Conservation (phyloP, 257 asterid genomes). For the Parsonsia alboflavescens region DNA sequence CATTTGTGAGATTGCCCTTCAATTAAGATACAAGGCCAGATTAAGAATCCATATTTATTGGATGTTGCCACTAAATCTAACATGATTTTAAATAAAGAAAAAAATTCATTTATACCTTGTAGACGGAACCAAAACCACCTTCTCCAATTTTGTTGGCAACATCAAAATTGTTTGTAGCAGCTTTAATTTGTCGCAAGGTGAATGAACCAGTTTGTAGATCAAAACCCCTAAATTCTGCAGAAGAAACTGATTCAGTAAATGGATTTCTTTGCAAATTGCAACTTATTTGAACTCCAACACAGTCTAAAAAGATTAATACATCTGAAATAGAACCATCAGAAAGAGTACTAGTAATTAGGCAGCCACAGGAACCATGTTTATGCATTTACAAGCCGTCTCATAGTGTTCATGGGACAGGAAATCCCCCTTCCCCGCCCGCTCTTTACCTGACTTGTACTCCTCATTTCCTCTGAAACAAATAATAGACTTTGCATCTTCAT, state of each 20-base stretch:
- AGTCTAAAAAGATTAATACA: too few relatives aligned
- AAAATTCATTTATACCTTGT: background rate
- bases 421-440: too few relatives aligned
- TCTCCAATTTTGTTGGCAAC: conserved; percentile 5
- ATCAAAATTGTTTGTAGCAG: conserved; percentile 4
- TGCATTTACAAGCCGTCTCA: too few relatives aligned
- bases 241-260: background rate
- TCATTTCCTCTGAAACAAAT: too few relatives aligned
- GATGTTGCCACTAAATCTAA: background rate
- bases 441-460: too few relatives aligned
- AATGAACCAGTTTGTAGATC: background rate
- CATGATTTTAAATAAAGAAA: background rate
- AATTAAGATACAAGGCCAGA: background rate
- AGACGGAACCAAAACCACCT: conserved; percentile 7
- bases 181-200: background rate
- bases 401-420: too few relatives aligned
- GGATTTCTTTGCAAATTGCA: too few relatives aligned
- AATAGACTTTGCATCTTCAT: too few relatives aligned
- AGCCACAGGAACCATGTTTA: too few relatives aligned
- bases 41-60: background rate
- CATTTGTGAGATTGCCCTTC: background rate
- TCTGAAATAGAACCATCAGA: too few relatives aligned
- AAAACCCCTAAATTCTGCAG: background rate
- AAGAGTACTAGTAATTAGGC: too few relatives aligned
- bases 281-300: too few relatives aligned